Evolutionary conservation across 2,329 filamentous ascomycete genomes (phyloP).

Genomic region (Phoma sp.): DNA sequence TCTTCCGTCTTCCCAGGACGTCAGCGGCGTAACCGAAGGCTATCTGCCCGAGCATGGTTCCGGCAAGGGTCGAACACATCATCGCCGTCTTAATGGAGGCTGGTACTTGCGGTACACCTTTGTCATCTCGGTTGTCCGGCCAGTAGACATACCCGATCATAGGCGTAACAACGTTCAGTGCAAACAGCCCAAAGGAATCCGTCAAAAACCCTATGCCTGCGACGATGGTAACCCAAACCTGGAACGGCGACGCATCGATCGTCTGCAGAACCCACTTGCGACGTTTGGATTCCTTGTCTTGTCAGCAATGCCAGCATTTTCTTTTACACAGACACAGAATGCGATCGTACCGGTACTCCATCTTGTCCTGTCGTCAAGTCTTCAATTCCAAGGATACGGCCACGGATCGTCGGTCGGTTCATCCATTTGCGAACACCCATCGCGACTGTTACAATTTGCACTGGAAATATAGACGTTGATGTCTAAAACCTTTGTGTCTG

Average conservation of each 20-base stretch:
- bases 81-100: slow-evolving; percentile 45
- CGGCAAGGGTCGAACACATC: slow-evolving; percentile 48
- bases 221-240: slow-evolving; percentile 48
- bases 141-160: slow-evolving; percentile 51
- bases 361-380: slow-evolving; percentile 42
- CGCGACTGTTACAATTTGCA: neutral
- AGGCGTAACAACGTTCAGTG: slow-evolving; percentile 50
- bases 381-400: slow-evolving; percentile 37
- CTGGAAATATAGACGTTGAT: no score
- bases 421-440: slow-evolving; percentile 44
- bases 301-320: slow-evolving; percentile 4
- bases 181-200: slow-evolving; percentile 50
- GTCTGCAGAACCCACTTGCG: slow-evolving; percentile 43
- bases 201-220: slow-evolving; percentile 51
- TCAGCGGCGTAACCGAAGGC: slow-evolving; percentile 50
- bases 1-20: slow-evolving; percentile 45
- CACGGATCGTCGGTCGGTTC: slow-evolving; percentile 31
- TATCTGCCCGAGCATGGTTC: slow-evolving; percentile 49
- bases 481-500: neutral
- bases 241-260: slow-evolving; percentile 43
- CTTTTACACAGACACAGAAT: neutral
- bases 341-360: slow-evolving; percentile 35
- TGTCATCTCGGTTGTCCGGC: slow-evolving; percentile 27
- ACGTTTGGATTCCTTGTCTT: slow-evolving; percentile 31
- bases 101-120: slow-evolving; percentile 33